Evolutionary conservation across 805 yeast species (phyloP).

Genomic region (Wickerhamomyces tratensis): DNA sequence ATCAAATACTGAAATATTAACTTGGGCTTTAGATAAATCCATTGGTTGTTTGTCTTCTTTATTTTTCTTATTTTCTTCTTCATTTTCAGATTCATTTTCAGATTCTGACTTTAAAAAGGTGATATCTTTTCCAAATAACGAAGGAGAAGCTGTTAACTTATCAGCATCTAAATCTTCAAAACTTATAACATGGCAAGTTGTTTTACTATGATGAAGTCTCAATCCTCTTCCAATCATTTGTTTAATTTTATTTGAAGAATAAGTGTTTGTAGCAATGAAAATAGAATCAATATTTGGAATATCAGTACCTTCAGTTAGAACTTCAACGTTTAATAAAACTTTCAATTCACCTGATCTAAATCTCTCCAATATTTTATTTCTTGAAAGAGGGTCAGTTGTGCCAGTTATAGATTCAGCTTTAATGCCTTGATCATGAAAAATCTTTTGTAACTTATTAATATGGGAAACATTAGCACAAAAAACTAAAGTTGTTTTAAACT

Average conservation of each 20-base stretch:
- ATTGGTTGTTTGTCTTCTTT: not conserved
- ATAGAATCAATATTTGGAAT: constrained; percentile 82
- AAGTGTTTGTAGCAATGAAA: constrained; percentile 72
- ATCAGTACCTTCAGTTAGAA: constrained; percentile 93
- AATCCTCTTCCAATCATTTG: constrained; percentile 94
- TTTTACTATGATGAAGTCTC: constrained; percentile 51
- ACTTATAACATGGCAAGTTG: constrained; percentile 66
- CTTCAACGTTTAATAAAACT: constrained; percentile 79
- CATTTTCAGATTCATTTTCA: not conserved
- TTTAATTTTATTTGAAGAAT: constrained; percentile 55
- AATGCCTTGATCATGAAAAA: constrained; percentile 50
- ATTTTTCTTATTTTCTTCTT: not conserved
- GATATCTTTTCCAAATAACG: constrained; percentile 27
- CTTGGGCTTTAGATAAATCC: no score
- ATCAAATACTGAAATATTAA: no score
- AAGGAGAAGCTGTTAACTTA: constrained; percentile 48
- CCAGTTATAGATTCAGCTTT: constrained; percentile 50
- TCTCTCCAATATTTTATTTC: constrained; percentile 42
- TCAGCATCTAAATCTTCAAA: constrained; percentile 54
- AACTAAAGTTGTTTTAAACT: constrained; percentile 52
- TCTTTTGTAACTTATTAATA: constrained; percentile 39
- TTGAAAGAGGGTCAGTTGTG: constrained; percentile 51
- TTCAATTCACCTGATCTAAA: constrained; percentile 56
- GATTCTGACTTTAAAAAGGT: constrained; percentile 1
- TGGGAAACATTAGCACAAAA: constrained; percentile 75